A percentile compares a stretch with the other conserved stretches of the same genome.
Conservation (phyloP, 768 basidiomycete genomes). For the Suillus subaureus region DNA sequence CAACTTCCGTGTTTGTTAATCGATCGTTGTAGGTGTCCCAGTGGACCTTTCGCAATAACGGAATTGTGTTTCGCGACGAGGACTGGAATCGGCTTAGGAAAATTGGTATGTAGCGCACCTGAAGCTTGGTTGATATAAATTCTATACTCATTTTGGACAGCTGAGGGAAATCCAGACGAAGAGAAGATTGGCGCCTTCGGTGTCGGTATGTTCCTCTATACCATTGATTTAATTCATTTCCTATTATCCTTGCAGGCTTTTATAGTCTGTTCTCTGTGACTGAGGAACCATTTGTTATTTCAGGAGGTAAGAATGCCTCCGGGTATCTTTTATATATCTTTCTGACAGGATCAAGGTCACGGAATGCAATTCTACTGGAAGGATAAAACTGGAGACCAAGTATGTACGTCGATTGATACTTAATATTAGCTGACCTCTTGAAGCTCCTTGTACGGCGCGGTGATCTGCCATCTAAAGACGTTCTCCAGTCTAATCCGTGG, state of each 20-base stretch:
- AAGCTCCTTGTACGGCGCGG: slow-evolving; percentile 87
- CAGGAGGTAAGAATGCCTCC: slow-evolving; percentile 54
- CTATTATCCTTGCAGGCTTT: slow-evolving; percentile 48
- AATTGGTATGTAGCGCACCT: slow-evolving; percentile 56
- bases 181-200: slow-evolving; percentile 96
- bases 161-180: slow-evolving; percentile 93
- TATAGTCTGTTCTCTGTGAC: slow-evolving; percentile 84
- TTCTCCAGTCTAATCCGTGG: slow-evolving; percentile 52
- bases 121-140: background rate
- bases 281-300: slow-evolving; percentile 81
- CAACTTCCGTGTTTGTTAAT: background rate
- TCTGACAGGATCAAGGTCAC: slow-evolving; percentile 50
- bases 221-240: background rate
- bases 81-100: slow-evolving; percentile 91
- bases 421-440: slow-evolving; percentile 8
- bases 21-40: slow-evolving; percentile 57
- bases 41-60: slow-evolving; percentile 91
- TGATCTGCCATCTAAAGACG: slow-evolving; percentile 45
- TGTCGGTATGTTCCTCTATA: slow-evolving; percentile 52
- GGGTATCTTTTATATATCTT: slow-evolving; percentile 15
- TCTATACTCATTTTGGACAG: slow-evolving; percentile 35
- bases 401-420: slow-evolving; percentile 25
- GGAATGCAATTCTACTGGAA: slow-evolving; percentile 99
- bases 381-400: slow-evolving; percentile 81
- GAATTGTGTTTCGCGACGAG: slow-evolving; percentile 76